Conservation (phyloP, 345 rosid species). For the Gossypium anomalum region DNA sequence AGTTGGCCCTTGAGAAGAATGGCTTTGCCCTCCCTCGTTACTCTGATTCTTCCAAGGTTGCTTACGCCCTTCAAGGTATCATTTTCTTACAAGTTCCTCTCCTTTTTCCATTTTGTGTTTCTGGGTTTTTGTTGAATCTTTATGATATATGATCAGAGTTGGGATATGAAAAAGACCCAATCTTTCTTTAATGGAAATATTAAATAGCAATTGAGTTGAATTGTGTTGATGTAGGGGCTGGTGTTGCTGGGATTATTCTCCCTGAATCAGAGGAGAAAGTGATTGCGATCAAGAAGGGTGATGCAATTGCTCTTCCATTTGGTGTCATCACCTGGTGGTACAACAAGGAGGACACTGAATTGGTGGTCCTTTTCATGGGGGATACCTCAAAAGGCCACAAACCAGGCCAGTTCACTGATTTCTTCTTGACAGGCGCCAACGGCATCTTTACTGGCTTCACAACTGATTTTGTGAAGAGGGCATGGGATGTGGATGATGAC, state of each 20-base stretch:
- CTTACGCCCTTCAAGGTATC: slow-evolving; percentile 85
- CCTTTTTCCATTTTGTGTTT: background rate
- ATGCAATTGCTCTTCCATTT: slow-evolving; percentile 83
- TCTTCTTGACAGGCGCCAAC: slow-evolving; percentile 67
- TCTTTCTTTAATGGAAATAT: background rate
- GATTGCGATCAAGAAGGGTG: slow-evolving; percentile 73
- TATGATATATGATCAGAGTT: background rate
- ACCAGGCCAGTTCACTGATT: slow-evolving; percentile 74
- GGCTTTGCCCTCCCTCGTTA: slow-evolving; percentile 87
- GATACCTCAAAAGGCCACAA: slow-evolving; percentile 76
- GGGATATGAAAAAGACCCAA: background rate
- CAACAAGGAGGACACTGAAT: slow-evolving; percentile 68
- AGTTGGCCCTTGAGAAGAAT: slow-evolving; percentile 70
- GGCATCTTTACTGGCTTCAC: slow-evolving; percentile 83
- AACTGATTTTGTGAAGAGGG: slow-evolving; percentile 64
- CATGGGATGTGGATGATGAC: slow-evolving; percentile 58
- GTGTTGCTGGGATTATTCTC: slow-evolving; percentile 77
- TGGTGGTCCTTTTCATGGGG: slow-evolving; percentile 74
- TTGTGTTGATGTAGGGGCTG: slow-evolving; percentile 43
- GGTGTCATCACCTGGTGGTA: slow-evolving; percentile 94
- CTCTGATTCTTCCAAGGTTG: slow-evolving; percentile 84
- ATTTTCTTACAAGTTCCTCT: background rate
- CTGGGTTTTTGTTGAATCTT: background rate
- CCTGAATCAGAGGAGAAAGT: slow-evolving; percentile 91
- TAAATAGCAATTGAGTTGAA: background rate